These are phyloP conservation scores for Anacardium occidentale DNA, from an alignment of 345 rosid species.

Conservation along the genomic window DNA sequence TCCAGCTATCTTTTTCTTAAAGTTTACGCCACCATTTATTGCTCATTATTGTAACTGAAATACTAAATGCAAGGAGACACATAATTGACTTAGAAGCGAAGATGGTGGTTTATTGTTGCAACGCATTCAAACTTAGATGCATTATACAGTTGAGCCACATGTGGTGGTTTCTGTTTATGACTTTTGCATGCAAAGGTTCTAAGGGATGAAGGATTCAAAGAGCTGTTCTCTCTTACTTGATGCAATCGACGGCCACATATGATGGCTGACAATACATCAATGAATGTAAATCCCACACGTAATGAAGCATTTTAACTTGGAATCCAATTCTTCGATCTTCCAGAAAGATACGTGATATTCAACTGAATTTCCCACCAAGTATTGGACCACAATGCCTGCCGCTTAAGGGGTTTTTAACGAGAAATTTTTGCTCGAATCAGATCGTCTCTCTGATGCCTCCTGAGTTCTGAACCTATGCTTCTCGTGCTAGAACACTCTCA, in stretches of 20 bases:
- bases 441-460: no score
- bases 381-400: no score
- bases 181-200: slow-evolving; percentile 25
- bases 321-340: not conserved
- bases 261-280: slow-evolving; percentile 8
- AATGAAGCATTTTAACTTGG: not conserved
- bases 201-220: slow-evolving; percentile 6
- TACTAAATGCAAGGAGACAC: not conserved
- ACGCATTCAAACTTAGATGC: not conserved
- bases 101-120: not conserved
- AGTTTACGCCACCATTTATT: slow-evolving; percentile 26
- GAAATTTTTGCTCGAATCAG: no score
- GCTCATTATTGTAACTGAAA: not conserved
- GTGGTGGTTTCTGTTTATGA: not conserved
- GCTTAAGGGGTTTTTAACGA: no score
- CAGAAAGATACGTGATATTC: not conserved
- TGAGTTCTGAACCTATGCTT: no score
- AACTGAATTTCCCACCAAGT: no score
- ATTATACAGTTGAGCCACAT: slow-evolving; percentile 11
- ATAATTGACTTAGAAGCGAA: slow-evolving; percentile 13
- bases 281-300: not conserved
- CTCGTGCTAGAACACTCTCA: no score
- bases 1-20: slow-evolving; percentile 29
- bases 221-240: slow-evolving; percentile 24
- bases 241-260: slow-evolving; percentile 15